These are phyloP conservation scores for Nicotiana attenuata DNA, from an alignment of 257 asterid species.

Conservation along the genomic window DNA sequence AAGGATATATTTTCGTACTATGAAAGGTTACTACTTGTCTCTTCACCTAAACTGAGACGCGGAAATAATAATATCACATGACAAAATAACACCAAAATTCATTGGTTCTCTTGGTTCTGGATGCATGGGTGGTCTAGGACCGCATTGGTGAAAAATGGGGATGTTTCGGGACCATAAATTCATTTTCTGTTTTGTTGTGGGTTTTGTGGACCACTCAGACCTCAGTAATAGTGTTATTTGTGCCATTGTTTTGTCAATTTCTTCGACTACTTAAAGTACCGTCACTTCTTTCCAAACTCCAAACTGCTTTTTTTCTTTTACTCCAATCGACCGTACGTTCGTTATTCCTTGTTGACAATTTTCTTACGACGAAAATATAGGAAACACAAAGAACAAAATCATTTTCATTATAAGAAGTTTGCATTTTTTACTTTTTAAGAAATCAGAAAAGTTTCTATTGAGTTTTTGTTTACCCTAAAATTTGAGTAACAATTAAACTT, in stretches of 20 bases:
- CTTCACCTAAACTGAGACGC: no score
- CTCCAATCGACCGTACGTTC: background rate
- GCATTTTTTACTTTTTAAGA: no score
- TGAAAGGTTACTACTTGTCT: no score
- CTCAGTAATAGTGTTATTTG: background rate
- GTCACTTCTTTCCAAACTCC: background rate
- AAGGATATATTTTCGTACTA: no score
- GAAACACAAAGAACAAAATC: no score
- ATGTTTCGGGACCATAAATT: background rate
- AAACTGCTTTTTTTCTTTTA: no score
- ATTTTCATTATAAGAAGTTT: no score
- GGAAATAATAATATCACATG: background rate
- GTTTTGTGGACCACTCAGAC: background rate
- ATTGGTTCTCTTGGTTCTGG: background rate
- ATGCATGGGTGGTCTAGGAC: background rate
- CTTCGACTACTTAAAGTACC: background rate
- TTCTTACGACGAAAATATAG: background rate
- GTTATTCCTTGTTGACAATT: background rate
- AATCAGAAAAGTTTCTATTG: no score
- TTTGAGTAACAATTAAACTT: no score
- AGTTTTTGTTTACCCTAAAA: no score
- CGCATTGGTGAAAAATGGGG: background rate
- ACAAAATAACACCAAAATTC: background rate
- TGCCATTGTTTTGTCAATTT: background rate
- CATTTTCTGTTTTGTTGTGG: background rate